Base-by-base conservation (phyloP, 805 yeast species). In the Diddensiella santjacobensis region DNA sequence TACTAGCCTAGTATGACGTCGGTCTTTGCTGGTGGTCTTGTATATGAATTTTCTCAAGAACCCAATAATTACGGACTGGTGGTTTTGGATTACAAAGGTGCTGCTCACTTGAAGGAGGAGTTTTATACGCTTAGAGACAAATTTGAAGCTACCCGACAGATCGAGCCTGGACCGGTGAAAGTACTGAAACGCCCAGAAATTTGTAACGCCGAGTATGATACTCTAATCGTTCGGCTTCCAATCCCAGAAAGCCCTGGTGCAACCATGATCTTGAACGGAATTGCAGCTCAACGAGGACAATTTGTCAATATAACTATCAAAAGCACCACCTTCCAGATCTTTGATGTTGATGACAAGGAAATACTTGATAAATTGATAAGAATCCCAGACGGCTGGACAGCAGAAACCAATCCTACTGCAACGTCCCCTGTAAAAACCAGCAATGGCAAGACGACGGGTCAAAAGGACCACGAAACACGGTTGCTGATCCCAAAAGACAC, bases 21-120 rank as follows among this genome's bases (percentile, higher is more conserved):
- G 11, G 84, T 81, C 1, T 87, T 90, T 61, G 78, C 87, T 48
- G 97, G 97, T 4, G 97, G 95, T 0, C 68, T 87, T 44, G 87
- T 84, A 3, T 87, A 87, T 57, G 95, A 87, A 63, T 87, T 74
- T 63, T 74, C 88, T 3, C 87, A 85, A 59, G 95, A 84, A 58
- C 76, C 81, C 4, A 87, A 87, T 63, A 80, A 83, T 55, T 87
- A 87, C 64, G 96, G 96, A 0, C 67, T 87, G 31, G 89, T 87
- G 1, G 74, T 75, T 42, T 66, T 82, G 26, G 73, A 69, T 48
- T 66, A 65, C 33, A 57, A 63, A 23, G 73, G 75, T 44, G 72
- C 74, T 23, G 66, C 70, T 1, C 49, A 77, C 17, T 58, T 70
- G 4, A 71, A 68, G 36, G 65, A 64, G 0, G 91, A 84, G 58